phyloP scores from a whole-genome alignment of 108 stramenopile species.

The Poteriospumella lacustris region DNA sequence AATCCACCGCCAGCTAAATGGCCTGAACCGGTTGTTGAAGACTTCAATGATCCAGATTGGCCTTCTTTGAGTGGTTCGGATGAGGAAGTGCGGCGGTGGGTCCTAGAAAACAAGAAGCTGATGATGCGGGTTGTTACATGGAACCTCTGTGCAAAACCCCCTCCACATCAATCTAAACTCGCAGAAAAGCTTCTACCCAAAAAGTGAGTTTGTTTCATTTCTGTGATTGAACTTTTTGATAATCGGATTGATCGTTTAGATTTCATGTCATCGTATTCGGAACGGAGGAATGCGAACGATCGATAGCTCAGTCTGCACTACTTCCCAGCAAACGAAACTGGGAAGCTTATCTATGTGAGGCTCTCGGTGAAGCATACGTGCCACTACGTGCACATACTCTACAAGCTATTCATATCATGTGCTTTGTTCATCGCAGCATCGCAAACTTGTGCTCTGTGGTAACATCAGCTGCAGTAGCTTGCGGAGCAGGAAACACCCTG shows the following conservation, averaged over 20 bases:
- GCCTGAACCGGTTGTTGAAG: conserved; percentile 1
- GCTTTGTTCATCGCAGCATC: conserved; percentile 26
- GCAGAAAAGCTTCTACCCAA: neutral
- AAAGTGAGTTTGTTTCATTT: neutral
- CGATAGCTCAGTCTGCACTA: conserved; percentile 53
- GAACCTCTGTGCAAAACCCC: conserved; percentile 15
- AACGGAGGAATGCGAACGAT: conserved; percentile 58
- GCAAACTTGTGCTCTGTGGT: neutral
- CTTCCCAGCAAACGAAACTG: conserved; percentile 48
- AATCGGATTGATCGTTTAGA: neutral
- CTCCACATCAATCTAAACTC: neutral
- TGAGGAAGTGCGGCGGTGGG: neutral
- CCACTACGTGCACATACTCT: conserved; percentile 54
- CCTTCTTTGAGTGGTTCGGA: neutral
- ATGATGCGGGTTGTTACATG: conserved; percentile 19
- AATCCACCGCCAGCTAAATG: neutral
- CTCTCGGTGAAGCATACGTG: conserved; percentile 45
- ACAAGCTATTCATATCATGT: conserved; percentile 46
- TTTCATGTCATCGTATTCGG: conserved; percentile 52
- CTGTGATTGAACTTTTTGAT: neutral
- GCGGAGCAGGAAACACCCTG: conserved; percentile 29
- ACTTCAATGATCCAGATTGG: neutral
- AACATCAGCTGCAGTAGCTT: conserved; percentile 30
- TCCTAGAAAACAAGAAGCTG: neutral
- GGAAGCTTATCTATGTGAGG: conserved; percentile 38